Evolutionary conservation across 768 basidiomycete species (phyloP).

Genomic region (Trametes maxima): DNA sequence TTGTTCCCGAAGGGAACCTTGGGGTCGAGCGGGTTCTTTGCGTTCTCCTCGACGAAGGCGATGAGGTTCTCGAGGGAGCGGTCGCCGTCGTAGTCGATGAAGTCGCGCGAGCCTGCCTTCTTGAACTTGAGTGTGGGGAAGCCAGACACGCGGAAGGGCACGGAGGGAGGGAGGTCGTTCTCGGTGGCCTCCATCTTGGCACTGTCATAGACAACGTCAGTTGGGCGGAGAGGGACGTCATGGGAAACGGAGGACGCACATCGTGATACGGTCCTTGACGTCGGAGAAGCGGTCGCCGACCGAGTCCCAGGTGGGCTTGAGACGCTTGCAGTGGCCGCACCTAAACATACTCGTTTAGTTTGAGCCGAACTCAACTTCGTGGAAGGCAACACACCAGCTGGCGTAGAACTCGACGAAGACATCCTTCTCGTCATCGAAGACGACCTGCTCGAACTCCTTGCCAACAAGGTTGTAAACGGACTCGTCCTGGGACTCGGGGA

Average conservation of each 20-base stretch:
- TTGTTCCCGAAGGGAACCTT: constrained; percentile 29
- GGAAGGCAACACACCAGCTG: constrained; percentile 69
- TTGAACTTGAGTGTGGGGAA: constrained; percentile 99
- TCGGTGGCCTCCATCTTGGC: constrained; percentile 97
- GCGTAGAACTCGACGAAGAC: constrained; percentile 98
- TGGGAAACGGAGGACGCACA: constrained; percentile 51
- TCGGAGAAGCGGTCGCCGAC: constrained; percentile 83
- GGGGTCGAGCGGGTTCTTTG: constrained; percentile 70
- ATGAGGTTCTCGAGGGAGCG: constrained; percentile 84
- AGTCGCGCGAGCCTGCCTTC: constrained; percentile 81
- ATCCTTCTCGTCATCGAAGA: constrained; percentile 87
- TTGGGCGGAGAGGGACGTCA: not conserved
- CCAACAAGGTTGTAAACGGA: constrained; percentile 83
- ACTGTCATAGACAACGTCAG: constrained; percentile 41
- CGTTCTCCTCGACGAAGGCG: constrained; percentile 80
- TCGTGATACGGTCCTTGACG: constrained; percentile 73
- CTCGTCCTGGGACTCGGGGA: constrained; percentile 83
- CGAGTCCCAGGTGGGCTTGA: constrained; percentile 91
- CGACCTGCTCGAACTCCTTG: constrained; percentile 85
- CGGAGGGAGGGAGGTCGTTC: constrained; percentile 91
- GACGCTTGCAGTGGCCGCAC: constrained; percentile 96
- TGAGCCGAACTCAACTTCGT: not conserved
- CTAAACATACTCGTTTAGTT: constrained; percentile 36
- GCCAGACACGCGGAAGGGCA: constrained; percentile 82
- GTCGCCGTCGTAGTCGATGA: constrained; percentile 93